Evolutionary conservation across 495 filamentous ascomycete genomes (phyloP), one percentile per base, ranked within the genome.

Genomic region (Hypoxylon lienhwacheense): DNA sequence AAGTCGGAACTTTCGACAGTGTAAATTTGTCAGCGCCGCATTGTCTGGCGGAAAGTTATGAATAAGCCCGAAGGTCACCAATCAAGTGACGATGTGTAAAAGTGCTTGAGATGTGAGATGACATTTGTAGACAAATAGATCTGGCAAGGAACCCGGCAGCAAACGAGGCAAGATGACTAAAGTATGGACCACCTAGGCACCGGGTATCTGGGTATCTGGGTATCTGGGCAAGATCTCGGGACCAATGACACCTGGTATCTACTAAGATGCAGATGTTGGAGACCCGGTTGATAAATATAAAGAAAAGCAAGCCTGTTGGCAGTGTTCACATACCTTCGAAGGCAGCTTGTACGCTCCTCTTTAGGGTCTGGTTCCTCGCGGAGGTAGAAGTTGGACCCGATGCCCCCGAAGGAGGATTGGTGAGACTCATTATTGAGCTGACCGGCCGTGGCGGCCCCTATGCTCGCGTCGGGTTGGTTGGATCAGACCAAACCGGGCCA

Each of bases 271-370:
- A 33, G 7, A 26, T 4, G 20, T 24, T 7, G 21, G 4, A 41
- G 10, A 12, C 20, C 12, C 22, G 12, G 21, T 14, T 7, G 15
- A 31, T 34, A 28, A 66, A 21, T 41, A 42, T 33, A 45, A 64
- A 32, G 48, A 19, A 47, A 42, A 19, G 45, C 32, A 47, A 33
- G 11, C 40, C 14, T 20, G 25, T 36, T 17, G 32, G 24, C 25
- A 49, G 40, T 28, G 29, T 16, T 8, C 47, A 53, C 71, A 69
- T 83, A 91, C 89, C 89, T 79, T 91, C 87, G 73, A 90, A 89
- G 53, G 83, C 81, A 55, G 83, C 81, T 76, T 88, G 85, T 57
- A 89, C 81, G 60, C 77, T 86, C 70, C 83, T 79, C 76, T 90
- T 90, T 56, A 88, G 72, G 53, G 70, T 79, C 66, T 84, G 80